Evolutionary conservation across 176 grass and related monocot species (phyloP).

Genomic region (Cymbopogon citratus): DNA sequence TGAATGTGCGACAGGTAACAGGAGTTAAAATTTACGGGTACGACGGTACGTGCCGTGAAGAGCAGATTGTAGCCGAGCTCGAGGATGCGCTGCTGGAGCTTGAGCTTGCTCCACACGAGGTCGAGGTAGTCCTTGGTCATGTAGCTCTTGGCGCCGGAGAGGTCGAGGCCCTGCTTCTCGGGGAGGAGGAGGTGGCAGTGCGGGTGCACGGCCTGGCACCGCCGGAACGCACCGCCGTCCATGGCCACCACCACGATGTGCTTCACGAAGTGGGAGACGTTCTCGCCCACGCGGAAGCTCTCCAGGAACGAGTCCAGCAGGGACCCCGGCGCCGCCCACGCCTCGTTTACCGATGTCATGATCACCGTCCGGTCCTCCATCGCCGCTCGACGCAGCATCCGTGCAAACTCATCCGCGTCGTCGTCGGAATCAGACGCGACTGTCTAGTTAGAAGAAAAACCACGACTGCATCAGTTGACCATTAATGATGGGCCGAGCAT

Average conservation of each 20-base stretch:
- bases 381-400: slow-evolving; percentile 42
- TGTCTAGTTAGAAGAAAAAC: background rate
- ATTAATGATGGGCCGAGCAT: no score
- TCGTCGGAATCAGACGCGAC: background rate
- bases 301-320: slow-evolving; percentile 69
- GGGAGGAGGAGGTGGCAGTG: slow-evolving; percentile 44
- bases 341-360: slow-evolving; percentile 80
- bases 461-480: background rate
- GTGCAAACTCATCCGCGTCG: slow-evolving; percentile 26
- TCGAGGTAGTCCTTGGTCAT: slow-evolving; percentile 54
- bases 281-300: slow-evolving; percentile 54
- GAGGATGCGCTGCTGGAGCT: slow-evolving; percentile 49
- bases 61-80: slow-evolving; percentile 70
- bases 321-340: slow-evolving; percentile 62
- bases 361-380: slow-evolving; percentile 61
- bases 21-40: no score
- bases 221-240: slow-evolving; percentile 38
- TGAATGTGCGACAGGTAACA: no score
- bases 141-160: slow-evolving; percentile 19
- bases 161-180: background rate
- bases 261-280: slow-evolving; percentile 33
- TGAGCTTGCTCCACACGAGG: slow-evolving; percentile 58
- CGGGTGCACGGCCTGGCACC: slow-evolving; percentile 47
- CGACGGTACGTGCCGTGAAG: slow-evolving; percentile 64
- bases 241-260: slow-evolving; percentile 59